These are phyloP conservation scores for Ananas comosus DNA, from an alignment of 176 grass and related monocot species.

Conservation along the genomic window DNA sequence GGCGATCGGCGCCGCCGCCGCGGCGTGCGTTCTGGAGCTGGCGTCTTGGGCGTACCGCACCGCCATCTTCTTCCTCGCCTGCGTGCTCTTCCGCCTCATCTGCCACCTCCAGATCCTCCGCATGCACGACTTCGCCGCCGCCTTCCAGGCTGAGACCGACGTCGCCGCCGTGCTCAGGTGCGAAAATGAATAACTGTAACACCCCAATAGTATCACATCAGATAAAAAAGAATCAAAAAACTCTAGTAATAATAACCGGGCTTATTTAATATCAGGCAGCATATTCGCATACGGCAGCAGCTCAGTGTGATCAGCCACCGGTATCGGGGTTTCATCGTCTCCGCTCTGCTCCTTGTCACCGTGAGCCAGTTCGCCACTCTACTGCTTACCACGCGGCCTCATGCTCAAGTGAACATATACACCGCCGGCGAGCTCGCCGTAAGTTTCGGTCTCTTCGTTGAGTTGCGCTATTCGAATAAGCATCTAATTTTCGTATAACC, in stretches of 20 bases:
- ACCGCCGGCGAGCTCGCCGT: conserved; percentile 72
- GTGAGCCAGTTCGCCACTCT: conserved; percentile 67
- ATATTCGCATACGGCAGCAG: conserved; percentile 50
- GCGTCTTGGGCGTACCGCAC: conserved; percentile 64
- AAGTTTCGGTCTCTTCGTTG: neutral
- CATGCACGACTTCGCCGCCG: conserved; percentile 56
- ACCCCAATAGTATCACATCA: no score
- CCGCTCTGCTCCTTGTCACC: conserved; percentile 46
- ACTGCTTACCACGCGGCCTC: conserved; percentile 46
- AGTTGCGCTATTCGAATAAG: no score
- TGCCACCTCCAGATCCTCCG: conserved; percentile 81
- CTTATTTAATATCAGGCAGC: conserved; percentile 15
- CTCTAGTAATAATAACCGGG: no score
- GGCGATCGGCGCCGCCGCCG: conserved; percentile 22
- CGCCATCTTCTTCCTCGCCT: conserved; percentile 57
- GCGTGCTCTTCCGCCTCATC: conserved; percentile 67
- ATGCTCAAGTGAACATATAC: conserved; percentile 50
- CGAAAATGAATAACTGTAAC: no score
- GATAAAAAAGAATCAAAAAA: no score
- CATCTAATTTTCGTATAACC: no score
- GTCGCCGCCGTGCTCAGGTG: conserved; percentile 35
- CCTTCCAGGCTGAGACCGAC: conserved; percentile 50
- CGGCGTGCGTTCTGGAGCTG: conserved; percentile 50
- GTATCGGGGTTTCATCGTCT: conserved; percentile 67
- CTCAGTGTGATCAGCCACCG: conserved; percentile 70